Evolutionary conservation across 768 basidiomycete genomes (phyloP), one percentile per base, ranked within the genome.

Genomic region (Pilatotrama ljubarskyi): DNA sequence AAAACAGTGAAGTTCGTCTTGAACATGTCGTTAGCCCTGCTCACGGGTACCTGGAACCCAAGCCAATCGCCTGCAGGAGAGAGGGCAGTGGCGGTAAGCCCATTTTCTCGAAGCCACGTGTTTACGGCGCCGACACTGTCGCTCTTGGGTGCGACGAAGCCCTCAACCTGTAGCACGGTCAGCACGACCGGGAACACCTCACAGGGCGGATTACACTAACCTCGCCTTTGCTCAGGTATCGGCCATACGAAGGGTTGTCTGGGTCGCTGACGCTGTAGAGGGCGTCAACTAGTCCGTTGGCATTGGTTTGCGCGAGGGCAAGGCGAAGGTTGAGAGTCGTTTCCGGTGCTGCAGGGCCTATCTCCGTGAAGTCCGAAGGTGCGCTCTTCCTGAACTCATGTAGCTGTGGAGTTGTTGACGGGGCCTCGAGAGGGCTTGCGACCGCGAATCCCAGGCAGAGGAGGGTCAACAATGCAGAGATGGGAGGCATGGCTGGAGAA

Each of bases 21-120:
- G 32, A 78, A 66, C 41, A 78, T 53, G 11, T 60, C 55, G 59
- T 76, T 76, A 5, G 76, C 76, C 48, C 68, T 64, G 24, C 62
- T 62, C 54, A 77, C 71, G 5, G 73, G 64, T 1, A 75, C 51
- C 0, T 59, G 60, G 63, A 74, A 56, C 10, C 59, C 61, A 14
- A 77, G 58, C 75, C 75, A 76, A 64, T 78, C 76, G 2, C 68
- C 67, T 8, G 70, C 65, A n/a, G 72, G 68, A 3, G 73, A 69
- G 13, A 64, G 36, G 2, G 59, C 25, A 11, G 41, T 55, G 9
- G 73, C 61, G 14, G 59, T 68, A 36, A 75, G 38, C n/a, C 60
- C 62, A 52, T 74, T 68, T 52, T 70, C 68, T n/a, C 58, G 40
- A 5, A 74, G 60, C 69, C 70, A 73, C 3, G 62, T 50, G 44